These are phyloP conservation scores for Aspergillus japonicus DNA, from an alignment of 2,329 filamentous ascomycete genomes.

Conservation along the genomic window DNA sequence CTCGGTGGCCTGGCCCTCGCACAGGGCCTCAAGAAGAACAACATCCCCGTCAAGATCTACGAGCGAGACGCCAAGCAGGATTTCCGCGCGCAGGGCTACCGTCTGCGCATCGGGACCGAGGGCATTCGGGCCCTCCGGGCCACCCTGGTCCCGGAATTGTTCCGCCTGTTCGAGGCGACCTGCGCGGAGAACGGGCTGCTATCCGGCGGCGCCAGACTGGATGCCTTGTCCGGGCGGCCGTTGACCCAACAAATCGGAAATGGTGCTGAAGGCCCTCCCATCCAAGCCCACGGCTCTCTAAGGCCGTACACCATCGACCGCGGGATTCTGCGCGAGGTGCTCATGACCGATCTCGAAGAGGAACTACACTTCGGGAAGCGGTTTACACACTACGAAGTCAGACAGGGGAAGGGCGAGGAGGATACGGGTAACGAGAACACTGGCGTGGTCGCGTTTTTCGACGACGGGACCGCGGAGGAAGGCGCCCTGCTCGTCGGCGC, in stretches of 20 bases:
- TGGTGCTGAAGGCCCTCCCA: not conserved
- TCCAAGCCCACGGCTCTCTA: not conserved
- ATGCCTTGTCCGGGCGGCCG: not conserved
- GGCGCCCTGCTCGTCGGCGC: constrained; percentile 42
- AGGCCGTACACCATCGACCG: constrained; percentile 1
- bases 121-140: not conserved
- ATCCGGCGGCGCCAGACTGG: not conserved
- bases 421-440: not conserved
- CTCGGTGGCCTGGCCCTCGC: constrained; percentile 38
- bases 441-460: constrained; percentile 30
- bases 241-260: not conserved
- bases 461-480: constrained; percentile 31
- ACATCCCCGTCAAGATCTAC: constrained; percentile 39
- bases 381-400: constrained; percentile 1
- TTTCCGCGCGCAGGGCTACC: constrained; percentile 41
- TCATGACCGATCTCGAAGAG: not conserved
- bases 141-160: constrained; percentile 10
- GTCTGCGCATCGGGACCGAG: constrained; percentile 24
- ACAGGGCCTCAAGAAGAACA: constrained; percentile 34
- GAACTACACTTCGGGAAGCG: constrained; percentile 1
- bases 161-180: constrained; percentile 21
- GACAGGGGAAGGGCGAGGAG: too few relatives aligned
- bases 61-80: constrained; percentile 33
- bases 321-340: constrained; percentile 3
- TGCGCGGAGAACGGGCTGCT: constrained; percentile 14